Base-by-base conservation (phyloP, 805 yeast species). In the Ogataea corticis region DNA sequence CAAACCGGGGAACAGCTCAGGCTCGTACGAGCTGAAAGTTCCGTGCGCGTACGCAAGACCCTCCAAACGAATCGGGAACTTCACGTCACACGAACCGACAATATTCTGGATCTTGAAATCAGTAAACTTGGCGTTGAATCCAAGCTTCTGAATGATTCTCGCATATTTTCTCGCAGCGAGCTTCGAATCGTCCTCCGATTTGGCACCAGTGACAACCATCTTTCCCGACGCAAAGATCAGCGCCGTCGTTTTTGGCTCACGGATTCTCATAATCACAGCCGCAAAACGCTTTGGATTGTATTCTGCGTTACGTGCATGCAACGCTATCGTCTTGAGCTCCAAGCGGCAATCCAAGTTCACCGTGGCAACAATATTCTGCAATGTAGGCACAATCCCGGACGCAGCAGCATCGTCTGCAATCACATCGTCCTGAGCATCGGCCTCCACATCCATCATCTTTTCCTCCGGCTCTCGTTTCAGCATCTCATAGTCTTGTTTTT, bases 191-290 rank as follows among this genome's bases (percentile, higher is more conserved):
- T 94, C 98, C 67, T 94, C 99, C 30, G 96, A 86, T 68, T 94
- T 94, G 18, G 99, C 99, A 79, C 99, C 99, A 25, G 98, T 94
- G 13, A 94, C 99, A 56, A 94, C 99, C 99, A 94, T 94, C 69
- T 94, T 94, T 61, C 99, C 99, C 2, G 97, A 90, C 1, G 99
- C 99, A 68, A 94, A 94, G 55, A 94, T 94, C 56, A 94, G 76
- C 0, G 99, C 98, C 2, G 99, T 94, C 1, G 99, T 94, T 68
- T 94, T 94, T 14, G 99, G 99, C 67, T 94, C 99, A 69, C 99
- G 82, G 58, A 94, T 94, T 77, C 99, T 87, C 99, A 94, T 94
- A 58, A 94, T 94, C 40, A 94, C 99, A 48, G 99, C 99, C 12
- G 99, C 99, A 73, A 94, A 94, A 74, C 99, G 96, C 62, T 87